Evolutionary conservation across 164 flowering plant genomes (phyloP), one percentile per base, ranked within the genome.

Genomic region (Dillenia suffruticosa): DNA sequence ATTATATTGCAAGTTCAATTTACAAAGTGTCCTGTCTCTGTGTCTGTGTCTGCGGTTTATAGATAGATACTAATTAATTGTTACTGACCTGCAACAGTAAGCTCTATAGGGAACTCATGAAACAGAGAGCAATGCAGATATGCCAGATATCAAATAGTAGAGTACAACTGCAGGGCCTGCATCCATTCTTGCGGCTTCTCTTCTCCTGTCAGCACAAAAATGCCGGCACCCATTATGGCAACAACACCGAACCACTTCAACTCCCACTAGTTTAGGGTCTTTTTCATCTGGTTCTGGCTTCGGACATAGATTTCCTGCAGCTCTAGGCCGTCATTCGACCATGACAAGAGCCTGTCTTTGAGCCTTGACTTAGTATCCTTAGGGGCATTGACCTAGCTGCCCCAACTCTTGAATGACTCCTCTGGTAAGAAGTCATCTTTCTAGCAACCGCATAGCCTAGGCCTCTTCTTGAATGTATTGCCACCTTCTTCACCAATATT

Each of bases 171-270:
- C 82, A 1, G 85, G 81, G 54, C 85, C 82, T 6, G 85, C 76
- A 40, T 54, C 6, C 1, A 59, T 17, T 14, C 58, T 62, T 6
- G 81, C 76, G 13, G 68, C n/a, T n/a, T n/a, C n/a, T n/a, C 79
- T 56, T 68, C 73, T 5, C 85, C 85, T 0, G 82, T 81, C 51
- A 81, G 79, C 54, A 81, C 85, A 54, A 81, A 81, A 15, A 81
- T 77, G 13, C 85, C 81, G 1, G 83, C 69, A 10, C 85, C 85
- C 58, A 81, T 69, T 17, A 79, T 75, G 0, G 78, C 66, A 0
- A 83, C 82, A 1, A 81, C 62, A 1, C 85, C 83, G 26, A 81
- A 71, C 85, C 83, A 81, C 44, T 58, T 73, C 19, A 81, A 69
- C 15, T 81, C 85, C 83, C 81, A 79, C 85, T 81, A 79, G 5